A percentile compares a stretch with the other conserved stretches of the same genome.
phyloP scores from a whole-genome alignment of 192 early-diverging fungal species.

The Entomortierella lignicola region DNA sequence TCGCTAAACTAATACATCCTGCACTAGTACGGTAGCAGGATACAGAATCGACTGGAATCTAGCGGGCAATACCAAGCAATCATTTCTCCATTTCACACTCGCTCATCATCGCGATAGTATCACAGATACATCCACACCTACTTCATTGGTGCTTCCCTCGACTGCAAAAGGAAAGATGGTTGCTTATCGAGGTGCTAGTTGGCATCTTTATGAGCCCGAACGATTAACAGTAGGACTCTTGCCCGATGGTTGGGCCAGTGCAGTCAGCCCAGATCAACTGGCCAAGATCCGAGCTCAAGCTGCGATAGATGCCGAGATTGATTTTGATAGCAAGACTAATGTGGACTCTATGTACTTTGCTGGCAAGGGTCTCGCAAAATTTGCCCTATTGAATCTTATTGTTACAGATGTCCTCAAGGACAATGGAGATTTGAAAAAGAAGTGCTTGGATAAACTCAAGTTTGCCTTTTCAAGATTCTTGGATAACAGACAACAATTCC shows the following conservation, averaged over 20 bases:
- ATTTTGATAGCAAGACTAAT: constrained; percentile 27
- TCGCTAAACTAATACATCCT: no score
- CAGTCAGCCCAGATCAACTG: constrained; percentile 17
- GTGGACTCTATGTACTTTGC: constrained; percentile 50
- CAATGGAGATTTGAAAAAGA: not conserved
- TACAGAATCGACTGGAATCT: constrained; percentile 49
- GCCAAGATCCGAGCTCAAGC: constrained; percentile 24
- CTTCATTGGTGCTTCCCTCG: constrained; percentile 24
- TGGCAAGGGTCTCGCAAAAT: constrained; percentile 51
- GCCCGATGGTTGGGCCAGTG: constrained; percentile 16
- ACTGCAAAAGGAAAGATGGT: constrained; percentile 51
- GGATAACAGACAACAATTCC: constrained; percentile 34
- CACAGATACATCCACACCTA: constrained; percentile 17
- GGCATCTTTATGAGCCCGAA: constrained; percentile 32
- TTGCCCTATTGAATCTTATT: constrained; percentile 34
- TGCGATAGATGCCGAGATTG: constrained; percentile 6
- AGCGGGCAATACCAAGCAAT: constrained; percentile 1
- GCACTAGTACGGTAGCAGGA: constrained; percentile 13
- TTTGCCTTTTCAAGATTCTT: constrained; percentile 22
- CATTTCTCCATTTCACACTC: constrained; percentile 47
- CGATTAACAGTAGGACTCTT: constrained; percentile 23
- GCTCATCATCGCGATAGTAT: constrained; percentile 35
- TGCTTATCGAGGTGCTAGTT: constrained; percentile 32
- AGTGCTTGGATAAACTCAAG: constrained; percentile 38
- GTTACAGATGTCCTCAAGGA: constrained; percentile 36